Conservation (phyloP, 768 basidiomycete genomes). For the Amanita pallidorosea region DNA sequence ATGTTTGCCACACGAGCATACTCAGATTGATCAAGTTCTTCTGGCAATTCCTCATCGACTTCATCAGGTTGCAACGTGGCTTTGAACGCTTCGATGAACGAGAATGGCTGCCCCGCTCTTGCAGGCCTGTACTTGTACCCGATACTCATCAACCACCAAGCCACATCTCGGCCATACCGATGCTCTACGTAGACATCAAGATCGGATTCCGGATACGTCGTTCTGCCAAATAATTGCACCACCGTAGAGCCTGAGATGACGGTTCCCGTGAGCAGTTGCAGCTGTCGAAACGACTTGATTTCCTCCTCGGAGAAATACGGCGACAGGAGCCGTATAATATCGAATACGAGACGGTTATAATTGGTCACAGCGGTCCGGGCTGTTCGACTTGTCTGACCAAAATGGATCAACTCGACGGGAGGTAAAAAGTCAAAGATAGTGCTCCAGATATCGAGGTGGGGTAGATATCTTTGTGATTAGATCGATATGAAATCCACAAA, state of each 20-base stretch:
- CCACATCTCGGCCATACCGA: background rate
- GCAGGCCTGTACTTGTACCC: background rate
- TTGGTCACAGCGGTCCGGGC: background rate
- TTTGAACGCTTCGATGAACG: background rate
- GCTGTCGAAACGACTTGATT: background rate
- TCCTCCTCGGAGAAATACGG: background rate
- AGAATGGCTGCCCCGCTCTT: background rate
- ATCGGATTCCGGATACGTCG: background rate
- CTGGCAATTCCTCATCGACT: too few species aligned
- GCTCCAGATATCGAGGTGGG: background rate
- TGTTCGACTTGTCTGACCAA: background rate
- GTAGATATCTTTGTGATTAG: background rate
- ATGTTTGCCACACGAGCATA: background rate
- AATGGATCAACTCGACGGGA: background rate
- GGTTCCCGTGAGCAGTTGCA: background rate
- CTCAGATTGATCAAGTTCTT: background rate
- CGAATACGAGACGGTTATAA: background rate
- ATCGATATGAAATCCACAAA: background rate
- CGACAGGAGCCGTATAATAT: background rate
- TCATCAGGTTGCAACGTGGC: background rate
- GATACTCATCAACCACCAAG: background rate
- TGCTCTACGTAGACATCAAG: conserved; percentile 1
- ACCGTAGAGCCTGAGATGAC: conserved; percentile 2
- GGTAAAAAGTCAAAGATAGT: background rate
- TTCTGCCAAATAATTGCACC: background rate